These are phyloP conservation scores for Xylaria curta DNA, from an alignment of 495 filamentous ascomycete species.

Conservation along the genomic window DNA sequence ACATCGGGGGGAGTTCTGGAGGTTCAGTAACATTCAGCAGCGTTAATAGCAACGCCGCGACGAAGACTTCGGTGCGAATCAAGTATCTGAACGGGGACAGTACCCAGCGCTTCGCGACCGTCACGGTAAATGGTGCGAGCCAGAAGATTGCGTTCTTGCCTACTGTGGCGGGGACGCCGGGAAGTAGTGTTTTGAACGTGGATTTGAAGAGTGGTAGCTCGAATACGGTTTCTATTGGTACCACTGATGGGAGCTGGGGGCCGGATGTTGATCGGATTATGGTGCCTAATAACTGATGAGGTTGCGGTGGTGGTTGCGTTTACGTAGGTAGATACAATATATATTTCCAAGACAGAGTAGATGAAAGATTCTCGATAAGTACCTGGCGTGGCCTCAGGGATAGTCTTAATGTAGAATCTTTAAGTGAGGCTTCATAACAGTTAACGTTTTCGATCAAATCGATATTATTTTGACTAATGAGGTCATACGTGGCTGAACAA, in stretches of 20 bases:
- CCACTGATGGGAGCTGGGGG: constrained; percentile 53
- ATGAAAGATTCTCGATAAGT: neutral
- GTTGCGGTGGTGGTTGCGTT: neutral
- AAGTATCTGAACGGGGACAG: constrained; percentile 61
- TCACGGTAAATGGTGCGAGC: constrained; percentile 60
- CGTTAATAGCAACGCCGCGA: constrained; percentile 52
- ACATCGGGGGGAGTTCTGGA: constrained; percentile 59
- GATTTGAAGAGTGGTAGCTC: constrained; percentile 47
- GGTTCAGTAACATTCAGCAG: constrained; percentile 54
- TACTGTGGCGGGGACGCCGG: constrained; percentile 40
- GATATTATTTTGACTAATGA: neutral
- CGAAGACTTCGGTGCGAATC: constrained; percentile 60
- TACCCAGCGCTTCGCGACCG: constrained; percentile 56
- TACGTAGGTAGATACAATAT: neutral
- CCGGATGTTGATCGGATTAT: constrained; percentile 65
- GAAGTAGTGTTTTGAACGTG: constrained; percentile 49
- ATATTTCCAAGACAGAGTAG: neutral
- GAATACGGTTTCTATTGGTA: constrained; percentile 58
- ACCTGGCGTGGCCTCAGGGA: neutral
- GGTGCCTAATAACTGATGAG: constrained; percentile 47
- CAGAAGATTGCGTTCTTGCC: constrained; percentile 59
- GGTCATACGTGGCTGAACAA: neutral
- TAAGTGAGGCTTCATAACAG: neutral
- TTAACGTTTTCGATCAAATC: neutral
- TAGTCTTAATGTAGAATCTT: neutral